Percentiles rank a stretch among this genome's conserved stretches.
These are phyloP conservation scores for Austroboletus eburneus DNA, from an alignment of 768 basidiomycete species.

Conservation along the genomic window DNA sequence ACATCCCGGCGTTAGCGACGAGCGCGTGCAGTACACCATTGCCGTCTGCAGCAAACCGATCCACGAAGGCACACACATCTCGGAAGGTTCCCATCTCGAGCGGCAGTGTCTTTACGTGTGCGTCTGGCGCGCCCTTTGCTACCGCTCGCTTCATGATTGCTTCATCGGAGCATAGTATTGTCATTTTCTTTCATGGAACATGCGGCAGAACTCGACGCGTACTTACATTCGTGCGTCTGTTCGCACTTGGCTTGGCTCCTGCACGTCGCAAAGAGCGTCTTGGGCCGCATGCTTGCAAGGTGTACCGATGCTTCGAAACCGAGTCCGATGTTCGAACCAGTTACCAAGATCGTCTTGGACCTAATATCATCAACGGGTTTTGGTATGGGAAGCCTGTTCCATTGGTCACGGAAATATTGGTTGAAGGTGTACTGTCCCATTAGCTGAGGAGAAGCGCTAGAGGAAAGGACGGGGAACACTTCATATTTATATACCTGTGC, in stretches of 20 bases:
- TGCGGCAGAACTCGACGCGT: no score
- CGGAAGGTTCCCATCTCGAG: constrained; percentile 31
- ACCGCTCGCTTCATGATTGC: no score
- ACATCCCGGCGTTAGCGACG: constrained; percentile 29
- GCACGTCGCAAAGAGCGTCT: constrained; percentile 31
- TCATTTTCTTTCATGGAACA: no score
- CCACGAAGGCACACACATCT: constrained; percentile 28
- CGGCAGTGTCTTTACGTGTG: constrained; percentile 11
- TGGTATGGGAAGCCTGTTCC: no score
- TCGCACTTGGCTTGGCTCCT: constrained; percentile 25
- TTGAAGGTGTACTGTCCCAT: no score
- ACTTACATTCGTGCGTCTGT: constrained; percentile 11
- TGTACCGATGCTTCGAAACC: constrained; percentile 27
- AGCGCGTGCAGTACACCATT: constrained; percentile 22
- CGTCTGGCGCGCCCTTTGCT: no score
- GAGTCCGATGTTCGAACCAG: constrained; percentile 43
- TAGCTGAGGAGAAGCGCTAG: no score
- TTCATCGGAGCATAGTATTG: no score
- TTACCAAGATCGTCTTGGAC: constrained; percentile 45
- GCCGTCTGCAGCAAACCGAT: constrained; percentile 24
- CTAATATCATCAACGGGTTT: constrained; percentile 38
- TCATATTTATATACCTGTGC: no score
- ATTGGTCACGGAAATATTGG: no score
- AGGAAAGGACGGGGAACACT: no score
- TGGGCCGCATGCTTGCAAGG: constrained; percentile 31